Base-by-base conservation (phyloP, 1,139 yeast species). In the Kodamaea anthophila region DNA sequence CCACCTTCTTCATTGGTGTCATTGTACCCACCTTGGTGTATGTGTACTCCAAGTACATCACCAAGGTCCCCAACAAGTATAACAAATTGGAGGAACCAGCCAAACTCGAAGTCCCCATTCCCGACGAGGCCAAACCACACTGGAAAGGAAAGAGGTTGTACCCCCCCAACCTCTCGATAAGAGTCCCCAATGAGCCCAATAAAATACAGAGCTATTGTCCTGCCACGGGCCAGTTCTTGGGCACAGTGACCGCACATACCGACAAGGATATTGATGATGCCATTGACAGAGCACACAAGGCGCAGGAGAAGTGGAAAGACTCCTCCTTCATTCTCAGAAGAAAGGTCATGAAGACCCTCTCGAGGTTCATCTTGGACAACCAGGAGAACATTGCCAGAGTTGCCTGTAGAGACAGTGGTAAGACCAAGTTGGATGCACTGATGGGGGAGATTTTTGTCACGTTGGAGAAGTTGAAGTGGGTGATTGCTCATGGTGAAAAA, bases 391-490 rank as follows among this genome's bases (percentile, higher is more conserved):
- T 91, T 29, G 95, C 95, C 4, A 66, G 94, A 29, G 81, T 91
- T 6, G 96, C 97, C 0, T 91, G 97, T 54, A 70, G 97, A 43
- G 98, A 91, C 51, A 82, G 95, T 16, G 98, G 98, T 20, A 91
- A 91, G 53, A 88, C 98, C 3, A 79, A 83, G 77, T 65, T 91
- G 26, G 97, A 91, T 60, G 97, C 98, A 3, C 80, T 91, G 35
- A 79, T 91, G 81, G 98, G 98, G 26, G 98, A 91, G 51, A 78
- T 82, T 23, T 71, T 91, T 74, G 97, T 87, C 8, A 88, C 97
- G 0, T 65, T 88, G 41, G 98, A 91, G 52, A 91, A 91, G 54
- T 60, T 88, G 45, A 78, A 80, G 43, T 91, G 98, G 98, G 78
- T 83, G 29, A 66, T 85, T 30, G 72, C 78, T 41, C 77, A 91